Base-by-base conservation (phyloP, 164 flowering plant genomes). In the Piper longum region DNA sequence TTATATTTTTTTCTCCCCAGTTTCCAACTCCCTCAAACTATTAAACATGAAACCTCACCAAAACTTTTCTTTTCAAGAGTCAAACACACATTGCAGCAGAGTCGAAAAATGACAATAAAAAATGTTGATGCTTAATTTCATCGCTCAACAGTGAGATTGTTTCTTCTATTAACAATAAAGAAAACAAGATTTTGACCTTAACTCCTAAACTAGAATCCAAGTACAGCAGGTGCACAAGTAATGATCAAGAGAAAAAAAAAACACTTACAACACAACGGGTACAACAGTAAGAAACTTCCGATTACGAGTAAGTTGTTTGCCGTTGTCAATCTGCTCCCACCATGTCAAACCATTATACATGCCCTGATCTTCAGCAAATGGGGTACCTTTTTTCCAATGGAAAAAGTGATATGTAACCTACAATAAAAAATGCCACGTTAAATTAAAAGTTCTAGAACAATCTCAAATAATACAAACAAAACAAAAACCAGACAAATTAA, bases 261-360 rank as follows among this genome's bases (percentile, higher is more conserved):
- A 43, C 52, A 79, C 89, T 80, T 72, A 84, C 89, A 84, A 71
- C 61, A 85, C 87, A 41, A 85, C 79, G 43, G 85, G 87, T 16
- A 85, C 87, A 73, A 82, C 83, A 42, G 84, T 83, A 68, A 83
- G 68, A 68, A 82, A 82, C 64, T 85, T 85, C 65, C 87, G 74
- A 62, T 81, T 85, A 59, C 81, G 79, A 61, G 87, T 85, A 36
- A 82, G 85, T 72, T 85, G 87, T 71, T 82, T 76, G 60, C 89
- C 89, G 58, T 70, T 81, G 76, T 84, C 89, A 51, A 84, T 71
- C 69, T 83, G 90, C 82, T 85, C 90, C 87, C 90, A 85, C 90
- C 90, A 83, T 45, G 87, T 85, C 78, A 83, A 75, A 14, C 81
- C 74, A 75, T 85, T 85, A 74, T 83, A 83, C 41, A 83, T 78